Conservation (phyloP, 2,329 filamentous ascomycete species). For the Calonectria ilicicola region DNA sequence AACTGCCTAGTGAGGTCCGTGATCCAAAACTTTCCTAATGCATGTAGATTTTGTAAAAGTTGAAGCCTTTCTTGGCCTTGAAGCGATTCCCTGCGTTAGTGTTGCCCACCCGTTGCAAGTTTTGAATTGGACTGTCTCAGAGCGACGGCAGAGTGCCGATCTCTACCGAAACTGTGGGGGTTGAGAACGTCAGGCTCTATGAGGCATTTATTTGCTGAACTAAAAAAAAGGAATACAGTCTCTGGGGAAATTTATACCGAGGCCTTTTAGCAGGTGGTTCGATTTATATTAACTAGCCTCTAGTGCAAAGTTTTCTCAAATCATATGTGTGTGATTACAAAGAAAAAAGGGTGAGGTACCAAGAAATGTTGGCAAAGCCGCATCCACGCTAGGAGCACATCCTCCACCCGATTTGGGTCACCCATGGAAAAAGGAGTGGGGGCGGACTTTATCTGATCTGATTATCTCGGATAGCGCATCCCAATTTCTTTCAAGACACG, state of each 20-base stretch:
- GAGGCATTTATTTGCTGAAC: not conserved
- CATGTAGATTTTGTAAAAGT: too few species aligned
- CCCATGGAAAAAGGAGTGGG: not conserved
- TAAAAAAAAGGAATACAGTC: not conserved
- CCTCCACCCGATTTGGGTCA: not conserved
- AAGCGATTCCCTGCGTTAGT: not conserved
- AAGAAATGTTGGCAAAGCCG: not conserved
- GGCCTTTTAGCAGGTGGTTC: too few species aligned
- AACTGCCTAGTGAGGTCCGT: too few species aligned
- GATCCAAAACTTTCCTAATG: too few species aligned
- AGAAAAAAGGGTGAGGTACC: not conserved
- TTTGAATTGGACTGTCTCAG: not conserved
- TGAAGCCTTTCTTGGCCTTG: not conserved
- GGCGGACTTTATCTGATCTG: constrained; percentile 1
- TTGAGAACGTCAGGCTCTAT: not conserved
- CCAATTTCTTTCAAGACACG: not conserved
- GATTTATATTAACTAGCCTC: too few species aligned
- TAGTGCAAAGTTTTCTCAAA: not conserved
- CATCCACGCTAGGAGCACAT: not conserved
- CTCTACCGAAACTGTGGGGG: not conserved
- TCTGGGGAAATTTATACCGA: too few species aligned
- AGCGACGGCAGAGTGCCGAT: not conserved
- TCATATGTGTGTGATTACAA: not conserved
- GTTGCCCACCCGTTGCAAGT: not conserved
- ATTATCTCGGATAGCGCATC: not conserved